A percentile compares a stretch with the other conserved stretches of the same genome.
Conservation (phyloP, 805 yeast species). For the Nakazawaea ambrosiae region DNA sequence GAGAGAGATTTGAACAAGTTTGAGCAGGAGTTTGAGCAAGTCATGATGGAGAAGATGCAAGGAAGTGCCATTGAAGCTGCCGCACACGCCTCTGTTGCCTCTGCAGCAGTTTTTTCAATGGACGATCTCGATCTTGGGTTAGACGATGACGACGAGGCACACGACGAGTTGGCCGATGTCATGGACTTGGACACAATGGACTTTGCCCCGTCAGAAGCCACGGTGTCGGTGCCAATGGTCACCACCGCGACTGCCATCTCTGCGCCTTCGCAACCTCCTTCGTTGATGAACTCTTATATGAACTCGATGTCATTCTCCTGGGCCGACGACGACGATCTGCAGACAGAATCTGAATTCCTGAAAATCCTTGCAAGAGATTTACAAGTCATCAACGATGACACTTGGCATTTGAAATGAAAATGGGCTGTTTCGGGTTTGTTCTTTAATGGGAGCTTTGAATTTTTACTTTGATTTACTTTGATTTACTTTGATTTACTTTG, state of each 20-base stretch:
- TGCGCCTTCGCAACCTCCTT: constrained; percentile 1
- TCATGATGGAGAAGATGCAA: too few species aligned
- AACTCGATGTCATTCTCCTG: constrained; percentile 6
- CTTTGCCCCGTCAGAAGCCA: too few species aligned
- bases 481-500: too few species aligned
- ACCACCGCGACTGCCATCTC: not conserved
- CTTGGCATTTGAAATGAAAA: too few species aligned
- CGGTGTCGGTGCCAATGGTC: not conserved
- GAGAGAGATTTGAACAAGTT: constrained; percentile 32
- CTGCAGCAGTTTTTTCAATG: not conserved
- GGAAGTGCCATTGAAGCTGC: not conserved
- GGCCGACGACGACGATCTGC: constrained; percentile 10
- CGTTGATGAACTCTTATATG: constrained; percentile 5
- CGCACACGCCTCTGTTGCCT: too few species aligned
- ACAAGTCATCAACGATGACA: too few species aligned
- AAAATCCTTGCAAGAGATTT: too few species aligned
- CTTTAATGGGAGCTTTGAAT: too few species aligned
- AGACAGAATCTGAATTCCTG: too few species aligned
- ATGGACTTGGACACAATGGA: too few species aligned
- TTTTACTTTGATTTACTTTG: too few species aligned
- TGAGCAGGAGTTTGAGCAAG: not conserved
- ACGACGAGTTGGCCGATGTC: not conserved
- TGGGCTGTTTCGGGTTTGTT: too few species aligned
- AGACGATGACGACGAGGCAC: not conserved
- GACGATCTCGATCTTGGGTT: not conserved